Evolutionary conservation across 208 protist species (phyloP).

Genomic region (Wallacemonas rigidus): DNA sequence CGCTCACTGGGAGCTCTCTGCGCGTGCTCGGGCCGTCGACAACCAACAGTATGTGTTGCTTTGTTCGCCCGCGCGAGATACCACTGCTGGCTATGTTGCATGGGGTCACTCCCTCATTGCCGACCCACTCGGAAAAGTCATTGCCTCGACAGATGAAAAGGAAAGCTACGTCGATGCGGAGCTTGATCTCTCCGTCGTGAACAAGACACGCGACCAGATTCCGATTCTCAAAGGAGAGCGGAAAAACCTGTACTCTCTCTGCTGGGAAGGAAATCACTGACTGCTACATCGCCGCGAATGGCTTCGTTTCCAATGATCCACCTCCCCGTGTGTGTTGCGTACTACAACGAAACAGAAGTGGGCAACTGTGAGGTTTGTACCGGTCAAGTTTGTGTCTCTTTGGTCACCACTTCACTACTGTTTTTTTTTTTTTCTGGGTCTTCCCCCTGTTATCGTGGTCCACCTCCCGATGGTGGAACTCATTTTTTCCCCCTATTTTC

Average conservation of each 20-base stretch:
- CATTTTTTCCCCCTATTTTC: no score
- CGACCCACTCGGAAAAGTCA: constrained; percentile 87
- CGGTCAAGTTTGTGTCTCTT: no score
- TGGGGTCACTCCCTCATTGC: constrained; percentile 97
- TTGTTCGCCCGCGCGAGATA: constrained; percentile 95
- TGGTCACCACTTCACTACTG: no score
- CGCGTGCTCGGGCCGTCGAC: constrained; percentile 91
- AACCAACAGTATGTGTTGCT: constrained; percentile 95
- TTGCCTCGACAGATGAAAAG: constrained; percentile 68
- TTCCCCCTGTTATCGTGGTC: no score
- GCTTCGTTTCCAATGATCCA: no score
- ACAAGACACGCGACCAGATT: constrained; percentile 49
- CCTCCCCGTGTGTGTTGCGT: no score
- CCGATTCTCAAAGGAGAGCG: constrained; percentile 82
- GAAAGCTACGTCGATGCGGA: constrained; percentile 66
- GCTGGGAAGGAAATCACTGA: constrained; percentile 36
- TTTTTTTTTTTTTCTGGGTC: no score
- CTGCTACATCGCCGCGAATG: no score
- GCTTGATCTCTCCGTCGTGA: constrained; percentile 60
- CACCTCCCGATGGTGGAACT: no score
- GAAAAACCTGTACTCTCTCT: constrained; percentile 73
- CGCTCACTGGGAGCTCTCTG: constrained; percentile 96
- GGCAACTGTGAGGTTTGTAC: no score
- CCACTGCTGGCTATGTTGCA: constrained; percentile 87
- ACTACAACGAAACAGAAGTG: no score